phyloP scores from a whole-genome alignment of 495 filamentous ascomycete species.

The Podospora fimiseda region DNA sequence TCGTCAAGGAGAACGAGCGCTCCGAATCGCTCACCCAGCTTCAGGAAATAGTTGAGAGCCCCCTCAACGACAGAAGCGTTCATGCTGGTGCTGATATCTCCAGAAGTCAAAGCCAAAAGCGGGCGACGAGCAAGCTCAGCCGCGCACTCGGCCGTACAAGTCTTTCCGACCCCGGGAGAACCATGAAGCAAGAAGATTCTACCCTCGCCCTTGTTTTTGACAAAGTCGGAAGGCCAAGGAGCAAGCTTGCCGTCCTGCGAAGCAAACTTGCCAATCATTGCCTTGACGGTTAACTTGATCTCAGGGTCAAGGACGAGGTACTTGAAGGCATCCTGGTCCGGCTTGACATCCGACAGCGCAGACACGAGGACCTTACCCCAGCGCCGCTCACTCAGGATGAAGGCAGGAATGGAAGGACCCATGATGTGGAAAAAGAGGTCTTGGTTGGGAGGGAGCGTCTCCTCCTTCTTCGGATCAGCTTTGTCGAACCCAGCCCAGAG shows the following conservation, averaged over 20 bases:
- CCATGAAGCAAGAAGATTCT: slow-evolving; percentile 50
- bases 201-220: slow-evolving; percentile 43
- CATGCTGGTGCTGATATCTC: slow-evolving; percentile 30
- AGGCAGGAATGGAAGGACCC: slow-evolving; percentile 29
- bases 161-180: slow-evolving; percentile 47
- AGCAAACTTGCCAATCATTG: slow-evolving; percentile 36
- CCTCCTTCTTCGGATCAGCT: slow-evolving; percentile 24
- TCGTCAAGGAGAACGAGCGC: slow-evolving; percentile 40
- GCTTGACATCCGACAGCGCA: slow-evolving; percentile 16
- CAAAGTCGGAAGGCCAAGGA: slow-evolving; percentile 37
- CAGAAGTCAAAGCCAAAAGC: slow-evolving; percentile 32
- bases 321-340: slow-evolving; percentile 31
- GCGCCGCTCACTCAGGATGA: slow-evolving; percentile 31
- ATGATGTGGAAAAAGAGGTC: slow-evolving; percentile 30
- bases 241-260: slow-evolving; percentile 26
- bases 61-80: slow-evolving; percentile 27
- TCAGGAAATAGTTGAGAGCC: slow-evolving; percentile 34
- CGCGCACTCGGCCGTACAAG: slow-evolving; percentile 41
- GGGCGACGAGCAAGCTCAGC: slow-evolving; percentile 35
- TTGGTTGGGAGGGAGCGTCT: slow-evolving; percentile 21
- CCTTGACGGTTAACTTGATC: slow-evolving; percentile 35
- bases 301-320: slow-evolving; percentile 35
- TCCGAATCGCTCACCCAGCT: slow-evolving; percentile 38
- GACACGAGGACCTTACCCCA: slow-evolving; percentile 29
- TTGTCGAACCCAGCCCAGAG: slow-evolving; percentile 31